phyloP scores from a whole-genome alignment of 164 flowering plant species.

The Nymphaea thermarum region DNA sequence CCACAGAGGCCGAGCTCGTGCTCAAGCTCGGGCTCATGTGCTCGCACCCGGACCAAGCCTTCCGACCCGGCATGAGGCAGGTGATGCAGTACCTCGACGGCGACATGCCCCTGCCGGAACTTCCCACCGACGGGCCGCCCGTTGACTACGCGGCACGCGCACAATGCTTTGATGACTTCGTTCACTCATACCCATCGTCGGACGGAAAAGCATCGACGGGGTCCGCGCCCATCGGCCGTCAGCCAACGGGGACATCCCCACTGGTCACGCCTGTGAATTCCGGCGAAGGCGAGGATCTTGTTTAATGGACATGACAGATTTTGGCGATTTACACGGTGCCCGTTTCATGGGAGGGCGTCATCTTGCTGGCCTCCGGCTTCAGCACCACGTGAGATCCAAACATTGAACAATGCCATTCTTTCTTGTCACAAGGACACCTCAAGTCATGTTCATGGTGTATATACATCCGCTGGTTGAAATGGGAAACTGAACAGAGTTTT shows the following conservation, averaged over 20 bases:
- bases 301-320: too few relatives aligned
- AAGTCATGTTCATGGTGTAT: too few relatives aligned
- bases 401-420: too few relatives aligned
- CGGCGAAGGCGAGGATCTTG: too few relatives aligned
- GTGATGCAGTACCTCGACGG: conserved; percentile 42
- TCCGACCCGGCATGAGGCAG: conserved; percentile 38
- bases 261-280: too few relatives aligned
- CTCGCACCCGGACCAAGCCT: conserved; percentile 16
- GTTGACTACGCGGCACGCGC: conserved; percentile 1
- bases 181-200: conserved; percentile 20
- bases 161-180: conserved; percentile 18
- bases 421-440: too few relatives aligned
- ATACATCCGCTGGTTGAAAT: too few relatives aligned
- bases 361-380: too few relatives aligned
- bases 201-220: not conserved
- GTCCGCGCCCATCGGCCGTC: not conserved
- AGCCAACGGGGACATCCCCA: not conserved
- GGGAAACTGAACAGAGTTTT: too few relatives aligned
- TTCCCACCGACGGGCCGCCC: conserved; percentile 7
- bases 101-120: conserved; percentile 20
- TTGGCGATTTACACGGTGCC: too few relatives aligned
- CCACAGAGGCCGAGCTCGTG: conserved; percentile 23
- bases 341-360: too few relatives aligned
- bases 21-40: conserved; percentile 42
- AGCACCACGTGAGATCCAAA: too few relatives aligned